Evolutionary conservation across 192 early-diverging fungal species (phyloP), one percentile per base, ranked within the genome.

Genomic region (Backusella luteola): DNA sequence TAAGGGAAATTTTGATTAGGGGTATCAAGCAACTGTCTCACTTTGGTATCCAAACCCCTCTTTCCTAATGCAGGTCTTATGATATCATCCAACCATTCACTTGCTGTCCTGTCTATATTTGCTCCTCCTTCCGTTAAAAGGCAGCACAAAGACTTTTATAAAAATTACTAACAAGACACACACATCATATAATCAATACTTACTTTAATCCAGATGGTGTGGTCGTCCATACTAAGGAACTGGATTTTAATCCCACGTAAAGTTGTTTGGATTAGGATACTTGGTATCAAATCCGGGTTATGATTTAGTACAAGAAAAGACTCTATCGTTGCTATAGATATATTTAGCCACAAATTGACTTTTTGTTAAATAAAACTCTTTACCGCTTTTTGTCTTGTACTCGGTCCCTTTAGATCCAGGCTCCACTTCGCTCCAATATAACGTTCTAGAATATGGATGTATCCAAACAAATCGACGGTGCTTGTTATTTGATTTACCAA

Each of bases 81-180:
- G 19, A 63, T 63, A 63, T 63, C 4, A 63, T 63, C 23, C 26
- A 63, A n/a, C 56, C 56, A 63, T 63, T 63, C 23, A 63, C 88
- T 95, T 72, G 94, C 94, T 87, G 92, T 92, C 56, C 94, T 97
- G 77, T 97, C 96, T n/a, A 96, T 95, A 17, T 95, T 96, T 74
- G 96, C 95, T 72, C 98, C 98, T 84, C 96, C 97, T 77, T 68
- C 34, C 34, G 14, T 21, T 68, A 38, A 36, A 68, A 68, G 67
- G n/a, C n/a, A 68, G 4, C 67, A n/a, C 35, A 68, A 21, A 68
- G 67, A 68, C 67, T 68, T 68, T 68, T 29, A 9, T 32, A 29
- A 21, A 6, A 66, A 21, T 32, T 66, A 66, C 23, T 68, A 34
- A 35, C 32, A 68, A 26, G 21, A 23, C 23, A 59, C 23, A 26